Evolutionary conservation across 2,329 filamentous ascomycete genomes (phyloP).

Genomic region (Exophiala alcalophila): DNA sequence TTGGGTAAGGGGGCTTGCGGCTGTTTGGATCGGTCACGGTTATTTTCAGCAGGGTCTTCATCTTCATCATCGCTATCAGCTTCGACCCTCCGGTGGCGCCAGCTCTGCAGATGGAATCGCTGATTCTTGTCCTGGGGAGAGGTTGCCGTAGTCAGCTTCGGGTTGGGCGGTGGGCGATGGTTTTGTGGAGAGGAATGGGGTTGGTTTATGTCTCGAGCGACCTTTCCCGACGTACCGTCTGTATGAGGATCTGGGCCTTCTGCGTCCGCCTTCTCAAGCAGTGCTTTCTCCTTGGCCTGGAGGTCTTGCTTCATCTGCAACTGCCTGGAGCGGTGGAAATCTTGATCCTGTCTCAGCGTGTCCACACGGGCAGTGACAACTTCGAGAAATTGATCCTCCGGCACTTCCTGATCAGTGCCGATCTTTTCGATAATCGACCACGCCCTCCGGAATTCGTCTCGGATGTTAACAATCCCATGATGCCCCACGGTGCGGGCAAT

Average conservation of each 20-base stretch:
- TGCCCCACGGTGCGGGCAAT: slow-evolving; percentile 83
- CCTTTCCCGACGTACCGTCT: slow-evolving; percentile 28
- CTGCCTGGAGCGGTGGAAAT: slow-evolving; percentile 24
- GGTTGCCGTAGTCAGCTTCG: slow-evolving; percentile 21
- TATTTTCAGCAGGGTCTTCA: slow-evolving; percentile 6
- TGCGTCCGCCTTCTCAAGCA: slow-evolving; percentile 13
- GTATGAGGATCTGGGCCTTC: slow-evolving; percentile 11
- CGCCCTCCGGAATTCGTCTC: slow-evolving; percentile 79
- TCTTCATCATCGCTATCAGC: slow-evolving; percentile 25
- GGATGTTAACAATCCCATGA: slow-evolving; percentile 74
- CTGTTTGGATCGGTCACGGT: neutral
- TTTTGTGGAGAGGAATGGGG: slow-evolving; percentile 4
- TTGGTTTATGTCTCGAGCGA: slow-evolving; percentile 8
- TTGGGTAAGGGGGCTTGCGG: slow-evolving; percentile 1
- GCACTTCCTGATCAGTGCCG: slow-evolving; percentile 11
- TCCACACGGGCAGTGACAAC: slow-evolving; percentile 27
- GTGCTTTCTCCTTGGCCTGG: slow-evolving; percentile 23
- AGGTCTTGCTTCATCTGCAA: slow-evolving; percentile 23
- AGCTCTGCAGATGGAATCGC: slow-evolving; percentile 1
- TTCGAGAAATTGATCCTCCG: slow-evolving; percentile 36
- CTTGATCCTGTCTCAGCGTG: slow-evolving; percentile 28
- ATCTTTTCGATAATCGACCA: slow-evolving; percentile 56
- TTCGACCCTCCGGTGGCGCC: slow-evolving; percentile 19
- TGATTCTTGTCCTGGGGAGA: slow-evolving; percentile 20
- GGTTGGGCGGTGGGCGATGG: slow-evolving; percentile 2